A percentile compares a stretch with the other conserved stretches of the same genome.
Conservation (phyloP, 305 asterid genomes). For the Solanum hybrid region DNA sequence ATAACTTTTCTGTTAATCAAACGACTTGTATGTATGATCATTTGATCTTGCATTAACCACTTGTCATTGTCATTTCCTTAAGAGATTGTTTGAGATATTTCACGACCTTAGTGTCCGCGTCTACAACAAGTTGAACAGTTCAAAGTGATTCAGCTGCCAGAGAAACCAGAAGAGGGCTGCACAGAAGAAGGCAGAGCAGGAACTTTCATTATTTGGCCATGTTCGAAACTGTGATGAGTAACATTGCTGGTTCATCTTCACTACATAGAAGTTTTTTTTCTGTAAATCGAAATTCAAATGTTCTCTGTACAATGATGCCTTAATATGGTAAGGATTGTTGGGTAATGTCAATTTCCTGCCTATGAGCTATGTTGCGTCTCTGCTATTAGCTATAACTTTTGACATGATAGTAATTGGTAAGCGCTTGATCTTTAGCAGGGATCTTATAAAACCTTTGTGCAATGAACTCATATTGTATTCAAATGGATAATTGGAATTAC, state of each 20-base stretch:
- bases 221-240: background rate
- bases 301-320: background rate
- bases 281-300: background rate
- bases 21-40: background rate
- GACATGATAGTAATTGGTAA: background rate
- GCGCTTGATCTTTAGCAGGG: no score
- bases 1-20: background rate
- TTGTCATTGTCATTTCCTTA: conserved; percentile 35
- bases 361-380: background rate
- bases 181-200: conserved; percentile 25
- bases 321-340: background rate
- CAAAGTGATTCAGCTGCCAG: conserved; percentile 24
- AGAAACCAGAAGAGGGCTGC: conserved; percentile 31
- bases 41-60: background rate
- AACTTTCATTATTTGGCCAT: conserved; percentile 8
- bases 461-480: no score
- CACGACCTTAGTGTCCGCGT: conserved; percentile 28
- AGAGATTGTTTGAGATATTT: conserved; percentile 34
- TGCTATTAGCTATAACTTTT: background rate
- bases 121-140: conserved; percentile 26
- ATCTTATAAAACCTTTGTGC: no score
- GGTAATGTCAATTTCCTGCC: background rate
- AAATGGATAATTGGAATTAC: no score
- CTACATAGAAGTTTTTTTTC: background rate
- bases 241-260: background rate